Conservation (phyloP, 306 rosid genomes). For the Quercus mongolica region DNA sequence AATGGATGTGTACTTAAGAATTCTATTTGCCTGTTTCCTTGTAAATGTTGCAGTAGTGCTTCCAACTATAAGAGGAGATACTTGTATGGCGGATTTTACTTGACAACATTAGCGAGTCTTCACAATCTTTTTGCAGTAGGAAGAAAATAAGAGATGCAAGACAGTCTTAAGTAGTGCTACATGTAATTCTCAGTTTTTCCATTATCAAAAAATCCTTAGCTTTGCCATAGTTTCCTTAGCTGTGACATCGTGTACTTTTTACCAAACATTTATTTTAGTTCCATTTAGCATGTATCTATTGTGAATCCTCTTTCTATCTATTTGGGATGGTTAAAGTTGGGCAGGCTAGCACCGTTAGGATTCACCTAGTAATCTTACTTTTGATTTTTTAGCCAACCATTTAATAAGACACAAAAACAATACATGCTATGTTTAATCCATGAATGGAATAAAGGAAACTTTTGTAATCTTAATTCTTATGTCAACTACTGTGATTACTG, state of each 20-base stretch:
- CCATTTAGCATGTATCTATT: background rate
- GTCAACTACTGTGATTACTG: background rate
- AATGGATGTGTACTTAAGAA: too few species aligned
- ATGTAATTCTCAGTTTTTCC: background rate
- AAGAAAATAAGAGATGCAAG: background rate
- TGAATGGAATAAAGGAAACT: too few species aligned
- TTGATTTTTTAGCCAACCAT: background rate
- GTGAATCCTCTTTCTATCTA: background rate
- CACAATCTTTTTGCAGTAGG: background rate
- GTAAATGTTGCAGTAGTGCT: background rate
- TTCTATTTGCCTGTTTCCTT: background rate
- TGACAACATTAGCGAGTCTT: background rate
- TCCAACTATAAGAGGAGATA: background rate
- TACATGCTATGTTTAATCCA: too few species aligned
- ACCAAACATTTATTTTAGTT: background rate
- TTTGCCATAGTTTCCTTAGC: background rate
- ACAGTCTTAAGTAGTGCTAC: background rate
- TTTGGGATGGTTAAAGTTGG: background rate
- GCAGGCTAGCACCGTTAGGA: background rate
- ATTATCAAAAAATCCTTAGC: background rate
- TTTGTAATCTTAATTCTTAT: too few species aligned
- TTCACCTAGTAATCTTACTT: background rate
- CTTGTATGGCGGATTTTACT: background rate
- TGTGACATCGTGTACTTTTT: background rate
- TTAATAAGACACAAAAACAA: background rate